Conservation (phyloP, 2,329 filamentous ascomycete species). For the Nannizzia gypsea region DNA sequence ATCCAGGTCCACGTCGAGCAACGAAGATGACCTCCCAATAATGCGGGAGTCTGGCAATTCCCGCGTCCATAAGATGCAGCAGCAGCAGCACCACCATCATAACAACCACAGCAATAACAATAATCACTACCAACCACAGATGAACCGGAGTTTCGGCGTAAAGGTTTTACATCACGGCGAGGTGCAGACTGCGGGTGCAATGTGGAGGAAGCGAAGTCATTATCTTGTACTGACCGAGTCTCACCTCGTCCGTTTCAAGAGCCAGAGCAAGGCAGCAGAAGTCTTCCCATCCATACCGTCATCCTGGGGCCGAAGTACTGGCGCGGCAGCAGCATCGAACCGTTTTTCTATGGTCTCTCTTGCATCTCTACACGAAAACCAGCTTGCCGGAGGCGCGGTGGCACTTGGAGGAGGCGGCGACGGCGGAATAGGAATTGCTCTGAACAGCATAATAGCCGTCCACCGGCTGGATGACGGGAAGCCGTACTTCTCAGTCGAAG, state of each 20-base stretch:
- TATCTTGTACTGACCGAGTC: slow-evolving; percentile 60
- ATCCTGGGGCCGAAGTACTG: slow-evolving; percentile 31
- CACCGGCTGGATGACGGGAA: slow-evolving; percentile 56
- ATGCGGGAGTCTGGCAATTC: slow-evolving; percentile 4
- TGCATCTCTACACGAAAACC: slow-evolving; percentile 50
- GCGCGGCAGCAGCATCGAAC: slow-evolving; percentile 26
- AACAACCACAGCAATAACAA: too few relatives aligned
- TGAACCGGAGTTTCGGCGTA: slow-evolving; percentile 19
- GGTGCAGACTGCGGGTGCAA: slow-evolving; percentile 55
- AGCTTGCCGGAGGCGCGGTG: slow-evolving; percentile 29
- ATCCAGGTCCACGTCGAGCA: slow-evolving; percentile 39
- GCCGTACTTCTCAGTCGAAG: slow-evolving; percentile 54
- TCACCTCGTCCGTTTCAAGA: slow-evolving; percentile 58
- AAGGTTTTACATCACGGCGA: slow-evolving; percentile 55
- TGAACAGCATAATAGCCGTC: slow-evolving; percentile 56
- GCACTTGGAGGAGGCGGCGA: slow-evolving; percentile 39
- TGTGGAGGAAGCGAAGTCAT: slow-evolving; percentile 63
- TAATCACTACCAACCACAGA: background rate
- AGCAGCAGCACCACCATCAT: background rate
- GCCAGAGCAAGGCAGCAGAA: slow-evolving; percentile 52
- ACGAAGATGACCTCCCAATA: slow-evolving; percentile 32
- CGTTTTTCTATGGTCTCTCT: slow-evolving; percentile 50
- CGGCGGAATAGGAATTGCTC: slow-evolving; percentile 42
- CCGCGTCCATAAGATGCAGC: background rate
- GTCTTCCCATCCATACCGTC: slow-evolving; percentile 44